Conservation (phyloP, 208 protist genomes). For the Perkinsela sp. region DNA sequence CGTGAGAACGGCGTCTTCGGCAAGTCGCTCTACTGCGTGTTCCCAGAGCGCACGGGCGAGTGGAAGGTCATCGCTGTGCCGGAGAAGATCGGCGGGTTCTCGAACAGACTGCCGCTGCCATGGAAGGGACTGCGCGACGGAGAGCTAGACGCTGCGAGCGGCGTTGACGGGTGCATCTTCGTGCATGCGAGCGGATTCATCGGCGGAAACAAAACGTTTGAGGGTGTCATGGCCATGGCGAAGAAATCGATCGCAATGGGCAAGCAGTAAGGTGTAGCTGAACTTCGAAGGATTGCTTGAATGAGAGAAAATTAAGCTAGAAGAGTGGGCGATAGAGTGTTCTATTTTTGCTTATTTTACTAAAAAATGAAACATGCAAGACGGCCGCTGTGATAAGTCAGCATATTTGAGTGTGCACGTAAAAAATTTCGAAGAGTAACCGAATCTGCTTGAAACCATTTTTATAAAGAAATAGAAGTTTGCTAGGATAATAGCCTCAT, state of each 20-base stretch:
- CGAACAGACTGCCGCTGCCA: conserved; percentile 44
- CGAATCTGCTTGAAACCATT: no score
- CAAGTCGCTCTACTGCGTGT: conserved; percentile 54
- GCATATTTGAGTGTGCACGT: no score
- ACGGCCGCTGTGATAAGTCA: no score
- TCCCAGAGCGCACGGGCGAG: conserved; percentile 25
- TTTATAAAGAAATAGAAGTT: no score
- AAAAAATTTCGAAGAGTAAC: no score
- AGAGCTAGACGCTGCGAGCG: conserved; percentile 33
- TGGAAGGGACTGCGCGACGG: conserved; percentile 73
- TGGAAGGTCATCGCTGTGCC: conserved; percentile 72
- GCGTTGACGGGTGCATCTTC: conserved; percentile 69
- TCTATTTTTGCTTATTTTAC: no score
- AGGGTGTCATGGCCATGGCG: conserved; percentile 67
- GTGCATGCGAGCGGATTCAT: conserved; percentile 83
- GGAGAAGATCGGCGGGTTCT: conserved; percentile 25
- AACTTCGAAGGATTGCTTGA: no score
- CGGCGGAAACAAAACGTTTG: conserved; percentile 69
- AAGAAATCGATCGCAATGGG: conserved; percentile 20
- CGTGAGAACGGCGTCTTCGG: conserved; percentile 15
- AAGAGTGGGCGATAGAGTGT: no score
- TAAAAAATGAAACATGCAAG: no score
- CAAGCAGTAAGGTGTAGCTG: not conserved
- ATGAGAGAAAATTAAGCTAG: no score
- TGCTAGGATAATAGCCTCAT: no score